These are phyloP conservation scores for Neonectria hederae DNA, from an alignment of 2,329 filamentous ascomycete species.

Conservation along the genomic window DNA sequence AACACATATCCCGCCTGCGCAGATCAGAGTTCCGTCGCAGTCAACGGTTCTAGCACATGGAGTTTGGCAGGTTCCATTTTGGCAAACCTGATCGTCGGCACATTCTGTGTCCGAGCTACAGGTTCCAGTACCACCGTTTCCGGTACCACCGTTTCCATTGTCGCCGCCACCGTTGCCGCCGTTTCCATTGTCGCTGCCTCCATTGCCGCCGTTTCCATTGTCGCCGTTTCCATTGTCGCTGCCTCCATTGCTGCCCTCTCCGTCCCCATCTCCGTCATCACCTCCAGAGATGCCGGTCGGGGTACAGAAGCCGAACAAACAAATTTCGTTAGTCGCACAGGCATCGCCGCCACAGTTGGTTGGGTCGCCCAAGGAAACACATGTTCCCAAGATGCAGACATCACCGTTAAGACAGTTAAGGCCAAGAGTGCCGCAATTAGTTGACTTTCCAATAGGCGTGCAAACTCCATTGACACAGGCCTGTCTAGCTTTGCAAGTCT, in stretches of 20 bases:
- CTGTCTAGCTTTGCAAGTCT: constrained; percentile 13
- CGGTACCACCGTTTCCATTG: background rate
- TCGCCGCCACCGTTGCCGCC: background rate
- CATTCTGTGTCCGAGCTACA: background rate
- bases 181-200: constrained; percentile 6
- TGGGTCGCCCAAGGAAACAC: constrained; percentile 22
- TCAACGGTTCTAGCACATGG: background rate
- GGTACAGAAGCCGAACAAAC: constrained; percentile 28
- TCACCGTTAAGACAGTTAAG: constrained; percentile 22
- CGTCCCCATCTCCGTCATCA: background rate
- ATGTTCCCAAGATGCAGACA: constrained; percentile 27
- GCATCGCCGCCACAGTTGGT: constrained; percentile 6
- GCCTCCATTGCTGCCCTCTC: background rate
- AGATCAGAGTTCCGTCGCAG: constrained; percentile 5
- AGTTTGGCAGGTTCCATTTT: background rate
- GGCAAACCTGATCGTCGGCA: background rate
- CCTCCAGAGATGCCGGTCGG: background rate
- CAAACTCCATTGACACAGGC: constrained; percentile 28
- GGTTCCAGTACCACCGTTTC: background rate
- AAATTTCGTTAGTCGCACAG: constrained; percentile 24
- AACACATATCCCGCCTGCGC: background rate
- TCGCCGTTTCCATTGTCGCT: constrained; percentile 1
- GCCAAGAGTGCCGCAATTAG: constrained; percentile 18
- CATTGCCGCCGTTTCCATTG: constrained; percentile 3
- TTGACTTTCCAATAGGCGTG: background rate